Evolutionary conservation across 139 green algal genomes (phyloP), one percentile per base, ranked within the genome.

Genomic region (Choricystis sp.): DNA sequence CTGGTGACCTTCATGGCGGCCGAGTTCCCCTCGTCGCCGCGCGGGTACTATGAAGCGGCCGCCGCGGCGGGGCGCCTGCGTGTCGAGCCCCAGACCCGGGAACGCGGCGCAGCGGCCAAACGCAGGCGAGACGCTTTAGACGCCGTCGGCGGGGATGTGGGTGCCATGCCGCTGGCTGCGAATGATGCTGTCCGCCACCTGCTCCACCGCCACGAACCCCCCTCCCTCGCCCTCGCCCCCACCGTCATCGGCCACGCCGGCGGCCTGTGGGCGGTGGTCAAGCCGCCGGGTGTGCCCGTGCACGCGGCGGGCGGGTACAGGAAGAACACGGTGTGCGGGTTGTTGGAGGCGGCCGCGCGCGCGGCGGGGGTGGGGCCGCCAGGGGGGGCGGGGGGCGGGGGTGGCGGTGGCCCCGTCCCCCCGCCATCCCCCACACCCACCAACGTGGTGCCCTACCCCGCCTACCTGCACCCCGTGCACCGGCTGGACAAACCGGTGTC

Each of bases 241-340:
- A 61, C 66, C 63, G 69, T 82, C 1, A 29, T 75, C 22, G 29
- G 27, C 9, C 0, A 60, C 26, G 63, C 83, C 72, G 63, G 85
- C 16, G 76, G 81, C 29, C 67, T 82, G 49, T 74, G 94, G 55
- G 86, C 80, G 0, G 86, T 94, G 24, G 72, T 68, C 74, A 95
- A 95, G 77, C 87, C 86, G 20, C 66, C 81, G 26, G 79, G 74
- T 66, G 81, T 90, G 74, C 89, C 89, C 3, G 89, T 96, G 64
- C 89, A 96, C 64, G 83, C 79, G 19, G 75, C 81, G 3, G 89
- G 89, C 24, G 89, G 95, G 78, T 94, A 96, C 73, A 75, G 89
- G 49, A 95, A 95, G 68, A 96, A 96, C 75, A 95, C 86, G 0
- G 83, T 96, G 30, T 62, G 88, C 58, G 81, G 76, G 2, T 59